A percentile compares a stretch with the other conserved stretches of the same genome.
Evolutionary conservation across 2,329 filamentous ascomycete genomes (phyloP).

Genomic region (Ophiosphaerella narmari): DNA sequence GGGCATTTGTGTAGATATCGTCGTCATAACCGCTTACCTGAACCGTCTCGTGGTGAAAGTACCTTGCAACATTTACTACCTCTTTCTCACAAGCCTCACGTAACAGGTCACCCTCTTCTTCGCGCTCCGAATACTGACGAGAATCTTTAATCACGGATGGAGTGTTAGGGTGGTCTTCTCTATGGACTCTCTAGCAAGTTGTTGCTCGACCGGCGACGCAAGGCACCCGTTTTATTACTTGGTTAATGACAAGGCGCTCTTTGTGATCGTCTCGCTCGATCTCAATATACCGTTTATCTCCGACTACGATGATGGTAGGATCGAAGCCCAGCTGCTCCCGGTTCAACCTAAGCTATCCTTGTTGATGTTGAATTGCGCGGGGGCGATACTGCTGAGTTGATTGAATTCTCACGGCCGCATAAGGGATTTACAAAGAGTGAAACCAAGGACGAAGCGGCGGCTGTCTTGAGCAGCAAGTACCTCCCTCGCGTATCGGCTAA

Average conservation of each 20-base stretch:
- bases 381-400: constrained; percentile 52
- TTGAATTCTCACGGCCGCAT: constrained; percentile 43
- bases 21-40: constrained; percentile 32
- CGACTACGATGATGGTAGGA: constrained; percentile 45
- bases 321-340: constrained; percentile 52
- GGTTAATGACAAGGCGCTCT: no score
- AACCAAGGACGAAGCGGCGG: constrained; percentile 52
- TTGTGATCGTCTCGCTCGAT: constrained; percentile 41
- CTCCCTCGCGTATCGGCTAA: constrained; percentile 52
- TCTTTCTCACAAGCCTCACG: constrained; percentile 41
- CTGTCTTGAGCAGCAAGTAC: constrained; percentile 43
- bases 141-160: constrained; percentile 54
- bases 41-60: constrained; percentile 53
- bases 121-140: constrained; percentile 50
- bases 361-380: constrained; percentile 54
- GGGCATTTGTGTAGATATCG: constrained; percentile 43
- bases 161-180: constrained; percentile 29
- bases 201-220: constrained; percentile 18
- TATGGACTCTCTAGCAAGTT: constrained; percentile 40
- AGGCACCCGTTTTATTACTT: no score
- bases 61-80: constrained; percentile 48
- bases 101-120: constrained; percentile 51
- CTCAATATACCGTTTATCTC: constrained; percentile 46
- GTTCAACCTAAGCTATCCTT: constrained; percentile 48
- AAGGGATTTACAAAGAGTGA: constrained; percentile 52